Evolutionary conservation across 768 basidiomycete genomes (phyloP).

Genomic region (Fistulinella prunicolor): DNA sequence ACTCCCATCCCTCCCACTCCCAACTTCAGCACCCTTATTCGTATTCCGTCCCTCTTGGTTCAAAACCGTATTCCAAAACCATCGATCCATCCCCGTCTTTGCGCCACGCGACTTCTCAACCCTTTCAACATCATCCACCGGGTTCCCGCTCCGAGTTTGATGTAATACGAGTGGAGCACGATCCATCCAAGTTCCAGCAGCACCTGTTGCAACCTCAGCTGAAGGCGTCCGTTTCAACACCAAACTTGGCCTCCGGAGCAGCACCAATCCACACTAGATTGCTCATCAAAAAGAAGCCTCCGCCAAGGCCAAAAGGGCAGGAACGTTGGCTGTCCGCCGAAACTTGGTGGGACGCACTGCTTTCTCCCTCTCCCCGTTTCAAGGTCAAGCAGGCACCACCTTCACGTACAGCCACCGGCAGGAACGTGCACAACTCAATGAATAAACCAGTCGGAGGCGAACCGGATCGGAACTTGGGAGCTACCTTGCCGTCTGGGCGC

Average conservation of each 20-base stretch:
- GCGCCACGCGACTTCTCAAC: slow-evolving; percentile 26
- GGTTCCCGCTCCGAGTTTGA: background rate
- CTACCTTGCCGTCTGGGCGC: slow-evolving; percentile 14
- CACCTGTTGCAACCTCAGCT: slow-evolving; percentile 23
- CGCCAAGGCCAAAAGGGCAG: slow-evolving; percentile 38
- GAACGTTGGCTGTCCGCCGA: slow-evolving; percentile 72
- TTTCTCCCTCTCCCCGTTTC: slow-evolving; percentile 75
- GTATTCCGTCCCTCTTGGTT: slow-evolving; percentile 35
- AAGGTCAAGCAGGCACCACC: slow-evolving; percentile 42
- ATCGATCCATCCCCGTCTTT: slow-evolving; percentile 8
- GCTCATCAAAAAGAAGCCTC: slow-evolving; percentile 19
- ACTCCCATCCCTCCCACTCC: slow-evolving; percentile 20
- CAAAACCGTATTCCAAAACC: no score
- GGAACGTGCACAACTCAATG: slow-evolving; percentile 49
- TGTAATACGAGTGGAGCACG: no score
- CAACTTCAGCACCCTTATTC: slow-evolving; percentile 51
- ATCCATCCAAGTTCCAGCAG: slow-evolving; percentile 1
- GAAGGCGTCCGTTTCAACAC: slow-evolving; percentile 62
- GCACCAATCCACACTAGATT: slow-evolving; percentile 10
- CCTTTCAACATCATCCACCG: slow-evolving; percentile 19
- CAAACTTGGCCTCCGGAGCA: slow-evolving; percentile 47
- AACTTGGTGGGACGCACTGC: slow-evolving; percentile 77
- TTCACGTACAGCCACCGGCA: slow-evolving; percentile 16
- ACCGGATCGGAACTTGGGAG: background rate
- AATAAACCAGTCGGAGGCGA: slow-evolving; percentile 37